A percentile compares a stretch with the other conserved stretches of the same genome.
Evolutionary conservation across 495 filamentous ascomycete species (phyloP).

Genomic region (Lophiotrema nucula): DNA sequence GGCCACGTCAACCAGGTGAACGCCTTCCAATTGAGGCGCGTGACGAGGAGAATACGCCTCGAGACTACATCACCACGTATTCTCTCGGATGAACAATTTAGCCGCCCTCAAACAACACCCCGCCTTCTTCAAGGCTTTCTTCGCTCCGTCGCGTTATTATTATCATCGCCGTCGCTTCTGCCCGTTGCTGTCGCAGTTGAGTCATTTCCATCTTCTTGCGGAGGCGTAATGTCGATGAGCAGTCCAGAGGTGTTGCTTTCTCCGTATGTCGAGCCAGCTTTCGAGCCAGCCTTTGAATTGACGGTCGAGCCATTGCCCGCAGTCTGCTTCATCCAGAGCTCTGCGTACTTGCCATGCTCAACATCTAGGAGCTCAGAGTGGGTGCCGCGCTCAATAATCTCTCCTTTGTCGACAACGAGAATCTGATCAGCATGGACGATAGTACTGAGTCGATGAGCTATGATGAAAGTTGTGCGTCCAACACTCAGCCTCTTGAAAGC

Average conservation of each 20-base stretch:
- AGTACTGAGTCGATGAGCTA: conserved; percentile 40
- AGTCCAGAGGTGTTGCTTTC: background rate
- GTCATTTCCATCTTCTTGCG: conserved; percentile 13
- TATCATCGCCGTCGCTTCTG: too few relatives aligned
- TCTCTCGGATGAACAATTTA: too few relatives aligned
- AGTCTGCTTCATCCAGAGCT: conserved; percentile 32
- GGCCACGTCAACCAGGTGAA: too few relatives aligned
- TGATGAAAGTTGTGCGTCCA: conserved; percentile 31
- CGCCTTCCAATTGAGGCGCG: too few relatives aligned
- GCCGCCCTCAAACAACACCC: too few relatives aligned
- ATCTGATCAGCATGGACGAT: conserved; percentile 43
- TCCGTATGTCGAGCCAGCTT: background rate
- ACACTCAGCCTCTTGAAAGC: conserved; percentile 25
- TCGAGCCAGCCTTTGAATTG: background rate
- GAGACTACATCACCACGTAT: too few relatives aligned
- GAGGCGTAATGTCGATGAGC: conserved; percentile 25
- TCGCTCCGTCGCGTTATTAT: too few relatives aligned
- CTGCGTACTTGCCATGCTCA: conserved; percentile 28
- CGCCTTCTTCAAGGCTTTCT: too few relatives aligned
- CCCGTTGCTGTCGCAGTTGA: too few relatives aligned
- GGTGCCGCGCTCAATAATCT: conserved; percentile 41
- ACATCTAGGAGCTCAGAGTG: conserved; percentile 39
- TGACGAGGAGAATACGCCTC: too few relatives aligned
- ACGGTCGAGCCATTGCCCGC: background rate
- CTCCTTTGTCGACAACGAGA: conserved; percentile 42